Conservation (phyloP, 1,284 basidiomycete genomes). For the Puccinia horiana region DNA sequence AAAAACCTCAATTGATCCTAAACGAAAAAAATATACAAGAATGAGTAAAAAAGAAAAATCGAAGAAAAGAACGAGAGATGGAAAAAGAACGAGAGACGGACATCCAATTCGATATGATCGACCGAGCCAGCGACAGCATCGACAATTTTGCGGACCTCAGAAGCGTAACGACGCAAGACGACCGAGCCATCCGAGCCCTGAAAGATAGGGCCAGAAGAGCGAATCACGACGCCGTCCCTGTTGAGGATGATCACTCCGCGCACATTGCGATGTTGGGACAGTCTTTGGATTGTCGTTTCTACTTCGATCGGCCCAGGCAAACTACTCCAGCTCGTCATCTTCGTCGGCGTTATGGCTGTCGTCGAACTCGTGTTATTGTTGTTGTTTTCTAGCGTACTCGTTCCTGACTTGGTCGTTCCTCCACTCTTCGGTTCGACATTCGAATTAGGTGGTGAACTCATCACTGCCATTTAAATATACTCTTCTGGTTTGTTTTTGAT, state of each 20-base stretch:
- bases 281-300: constrained; percentile 31
- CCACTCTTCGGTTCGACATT: not conserved
- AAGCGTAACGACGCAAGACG: constrained; percentile 26
- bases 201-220: constrained; percentile 29
- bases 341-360: not conserved
- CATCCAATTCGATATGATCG: constrained; percentile 41
- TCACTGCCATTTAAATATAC: not conserved
- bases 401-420: not conserved
- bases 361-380: not conserved
- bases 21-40: not conserved
- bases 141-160: constrained; percentile 25
- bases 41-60: not conserved
- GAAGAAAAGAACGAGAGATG: not conserved
- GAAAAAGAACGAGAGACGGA: not conserved
- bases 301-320: constrained; percentile 27
- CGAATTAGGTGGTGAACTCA: not conserved
- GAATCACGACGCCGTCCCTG: constrained; percentile 33
- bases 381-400: too few species aligned
- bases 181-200: constrained; percentile 31
- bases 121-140: constrained; percentile 23
- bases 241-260: constrained; percentile 40
- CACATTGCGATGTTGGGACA: constrained; percentile 40
- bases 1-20: constrained; percentile 85
- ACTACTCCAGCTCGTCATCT: not conserved
- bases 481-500: not conserved